Evolutionary conservation across 306 rosid genomes (phyloP).

Genomic region (Lablab purpureus): DNA sequence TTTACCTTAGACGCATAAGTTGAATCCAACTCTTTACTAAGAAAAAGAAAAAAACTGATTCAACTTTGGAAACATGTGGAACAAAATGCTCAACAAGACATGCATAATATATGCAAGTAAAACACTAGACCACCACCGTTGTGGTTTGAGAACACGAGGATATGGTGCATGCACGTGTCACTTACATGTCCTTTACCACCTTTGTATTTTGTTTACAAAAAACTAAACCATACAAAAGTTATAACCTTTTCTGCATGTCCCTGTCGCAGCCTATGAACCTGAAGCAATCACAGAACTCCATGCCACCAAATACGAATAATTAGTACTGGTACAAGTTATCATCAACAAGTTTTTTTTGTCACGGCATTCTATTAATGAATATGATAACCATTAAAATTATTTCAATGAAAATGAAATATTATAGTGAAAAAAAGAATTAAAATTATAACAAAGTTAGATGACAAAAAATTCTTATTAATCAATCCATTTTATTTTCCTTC

Average conservation of each 20-base stretch:
- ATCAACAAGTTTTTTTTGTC: neutral
- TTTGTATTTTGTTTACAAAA: neutral
- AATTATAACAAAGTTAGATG: too few species aligned
- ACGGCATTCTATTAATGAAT: neutral
- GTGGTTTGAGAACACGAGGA: neutral
- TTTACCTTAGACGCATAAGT: neutral
- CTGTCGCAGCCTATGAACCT: conserved; percentile 17
- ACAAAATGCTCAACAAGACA: neutral
- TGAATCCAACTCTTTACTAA: neutral
- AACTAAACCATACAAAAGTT: neutral
- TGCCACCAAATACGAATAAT: neutral
- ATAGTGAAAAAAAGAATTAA: too few species aligned
- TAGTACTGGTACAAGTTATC: neutral
- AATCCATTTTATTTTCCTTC: too few species aligned
- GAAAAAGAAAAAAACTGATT: neutral
- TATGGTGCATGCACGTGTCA: conserved; percentile 5
- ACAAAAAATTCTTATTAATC: too few species aligned
- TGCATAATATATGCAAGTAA: neutral
- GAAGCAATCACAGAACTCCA: conserved; percentile 6
- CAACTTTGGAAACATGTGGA: neutral
- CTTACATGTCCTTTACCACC: neutral
- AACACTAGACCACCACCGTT: neutral
- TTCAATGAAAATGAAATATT: too few species aligned
- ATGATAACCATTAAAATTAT: too few species aligned
- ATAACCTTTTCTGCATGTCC: neutral